Evolutionary conservation across 2,329 filamentous ascomycete species (phyloP).

Genomic region (Capronia americana): DNA sequence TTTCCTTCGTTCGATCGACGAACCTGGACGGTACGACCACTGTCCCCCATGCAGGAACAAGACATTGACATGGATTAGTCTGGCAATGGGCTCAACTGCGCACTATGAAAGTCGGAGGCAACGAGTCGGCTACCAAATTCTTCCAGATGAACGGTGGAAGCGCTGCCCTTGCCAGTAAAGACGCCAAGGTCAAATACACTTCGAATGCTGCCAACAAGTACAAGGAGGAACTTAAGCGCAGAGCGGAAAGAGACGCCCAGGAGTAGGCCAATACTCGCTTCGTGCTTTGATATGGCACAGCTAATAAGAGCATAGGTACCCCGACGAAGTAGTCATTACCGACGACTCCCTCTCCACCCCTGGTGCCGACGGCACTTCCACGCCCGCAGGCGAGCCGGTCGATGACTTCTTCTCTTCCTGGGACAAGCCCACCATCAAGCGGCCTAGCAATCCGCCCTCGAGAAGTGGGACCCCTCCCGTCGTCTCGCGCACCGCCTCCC

Average conservation of each 20-base stretch:
- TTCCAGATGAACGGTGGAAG: conserved; percentile 96
- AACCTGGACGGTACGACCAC: conserved; percentile 89
- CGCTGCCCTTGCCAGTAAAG: conserved; percentile 92
- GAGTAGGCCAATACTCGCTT: conserved; percentile 65
- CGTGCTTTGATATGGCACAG: background rate
- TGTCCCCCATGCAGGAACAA: background rate
- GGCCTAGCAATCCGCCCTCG: conserved; percentile 90
- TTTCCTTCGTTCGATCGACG: conserved; percentile 97
- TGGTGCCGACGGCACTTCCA: conserved; percentile 67
- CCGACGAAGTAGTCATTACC: conserved; percentile 81
- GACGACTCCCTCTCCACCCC: conserved; percentile 69
- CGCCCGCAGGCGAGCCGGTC: conserved; percentile 75
- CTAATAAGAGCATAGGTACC: conserved; percentile 64
- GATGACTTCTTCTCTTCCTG: conserved; percentile 98
- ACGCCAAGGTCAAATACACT: conserved; percentile 95
- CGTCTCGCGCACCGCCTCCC: conserved; percentile 81
- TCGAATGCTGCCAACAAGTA: conserved; percentile 94
- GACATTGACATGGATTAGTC: conserved; percentile 58
- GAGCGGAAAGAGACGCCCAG: conserved; percentile 80
- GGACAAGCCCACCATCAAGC: conserved; percentile 97
- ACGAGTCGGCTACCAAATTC: conserved; percentile 97
- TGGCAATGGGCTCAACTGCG: conserved; percentile 99
- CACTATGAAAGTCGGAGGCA: conserved; percentile 97
- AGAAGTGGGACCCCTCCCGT: conserved; percentile 85
- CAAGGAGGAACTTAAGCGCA: conserved; percentile 91